Percentiles rank a stretch among this genome's conserved stretches.
Evolutionary conservation across 1,284 basidiomycete genomes (phyloP).

Genomic region (Spongispora temasekensis): DNA sequence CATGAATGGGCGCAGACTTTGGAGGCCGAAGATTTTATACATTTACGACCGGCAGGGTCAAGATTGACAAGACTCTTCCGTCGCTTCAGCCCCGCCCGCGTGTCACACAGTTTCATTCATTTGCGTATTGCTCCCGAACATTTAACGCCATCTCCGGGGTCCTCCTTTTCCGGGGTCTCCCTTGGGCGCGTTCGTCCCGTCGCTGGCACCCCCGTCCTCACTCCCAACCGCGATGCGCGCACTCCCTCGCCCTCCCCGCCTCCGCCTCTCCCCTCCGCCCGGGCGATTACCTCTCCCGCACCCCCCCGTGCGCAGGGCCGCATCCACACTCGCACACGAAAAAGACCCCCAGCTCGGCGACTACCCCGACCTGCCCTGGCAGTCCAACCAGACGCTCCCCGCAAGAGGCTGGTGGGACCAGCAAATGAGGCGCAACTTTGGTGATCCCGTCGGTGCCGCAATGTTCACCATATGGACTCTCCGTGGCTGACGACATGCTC

Average conservation of each 20-base stretch:
- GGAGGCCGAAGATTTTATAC: slow-evolving; percentile 21
- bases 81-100: slow-evolving; percentile 18
- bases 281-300: too few relatives aligned
- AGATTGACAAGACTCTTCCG: slow-evolving; percentile 6
- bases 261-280: background rate
- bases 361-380: slow-evolving; percentile 76
- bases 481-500: slow-evolving; percentile 15
- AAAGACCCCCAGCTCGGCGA: slow-evolving; percentile 68
- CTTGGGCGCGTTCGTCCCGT: slow-evolving; percentile 4
- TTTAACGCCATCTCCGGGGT: slow-evolving; percentile 20
- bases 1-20: slow-evolving; percentile 1
- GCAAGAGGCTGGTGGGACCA: slow-evolving; percentile 82
- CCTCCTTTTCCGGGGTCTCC: slow-evolving; percentile 24
- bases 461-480: slow-evolving; percentile 1
- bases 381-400: slow-evolving; percentile 67
- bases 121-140: slow-evolving; percentile 10
- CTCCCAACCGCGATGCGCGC: slow-evolving; percentile 17
- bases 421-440: slow-evolving; percentile 83
- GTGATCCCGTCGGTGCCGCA: slow-evolving; percentile 65
- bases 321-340: slow-evolving; percentile 36
- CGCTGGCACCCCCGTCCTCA: slow-evolving; percentile 3
- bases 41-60: slow-evolving; percentile 23
- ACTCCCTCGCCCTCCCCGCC: slow-evolving; percentile 14
- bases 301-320: slow-evolving; percentile 16
- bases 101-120: too few relatives aligned